Evolutionary conservation across 2,329 filamentous ascomycete genomes (phyloP).

Genomic region (Penicillium sp.): DNA sequence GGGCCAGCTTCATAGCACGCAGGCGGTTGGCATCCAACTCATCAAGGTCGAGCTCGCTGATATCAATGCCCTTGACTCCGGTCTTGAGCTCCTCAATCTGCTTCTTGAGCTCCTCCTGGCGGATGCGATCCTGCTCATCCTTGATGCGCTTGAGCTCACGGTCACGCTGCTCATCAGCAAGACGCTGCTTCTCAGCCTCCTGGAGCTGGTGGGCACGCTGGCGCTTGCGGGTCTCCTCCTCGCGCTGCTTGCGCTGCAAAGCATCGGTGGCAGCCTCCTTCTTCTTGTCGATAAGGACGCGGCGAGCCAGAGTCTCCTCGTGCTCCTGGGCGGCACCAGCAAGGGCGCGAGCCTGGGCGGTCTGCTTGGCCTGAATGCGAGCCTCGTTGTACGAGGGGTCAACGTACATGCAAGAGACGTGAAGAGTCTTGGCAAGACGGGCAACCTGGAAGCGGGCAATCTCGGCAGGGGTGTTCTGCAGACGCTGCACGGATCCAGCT

Average conservation of each 20-base stretch:
- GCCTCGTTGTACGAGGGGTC: slow-evolving; percentile 85
- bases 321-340: slow-evolving; percentile 92
- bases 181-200: slow-evolving; percentile 84
- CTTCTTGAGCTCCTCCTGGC: slow-evolving; percentile 91
- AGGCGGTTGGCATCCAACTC: slow-evolving; percentile 87
- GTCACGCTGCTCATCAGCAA: slow-evolving; percentile 89
- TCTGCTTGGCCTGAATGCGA: slow-evolving; percentile 75
- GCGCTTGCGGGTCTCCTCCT: slow-evolving; percentile 85
- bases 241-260: slow-evolving; percentile 84
- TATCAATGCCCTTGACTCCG: slow-evolving; percentile 76
- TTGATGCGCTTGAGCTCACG: slow-evolving; percentile 83
- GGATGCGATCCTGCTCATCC: slow-evolving; percentile 85
- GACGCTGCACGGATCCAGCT: slow-evolving; percentile 80
- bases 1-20: slow-evolving; percentile 90
- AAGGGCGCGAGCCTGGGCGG: slow-evolving; percentile 77
- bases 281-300: slow-evolving; percentile 91
- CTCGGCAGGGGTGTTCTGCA: slow-evolving; percentile 96
- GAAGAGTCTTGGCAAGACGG: slow-evolving; percentile 85
- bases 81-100: slow-evolving; percentile 90
- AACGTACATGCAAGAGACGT: slow-evolving; percentile 93
- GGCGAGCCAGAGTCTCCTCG: slow-evolving; percentile 77
- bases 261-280: slow-evolving; percentile 93
- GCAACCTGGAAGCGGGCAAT: slow-evolving; percentile 95
- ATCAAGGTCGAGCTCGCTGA: slow-evolving; percentile 71
- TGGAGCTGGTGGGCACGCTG: slow-evolving; percentile 83